Evolutionary conservation across 345 rosid genomes (phyloP).

Genomic region (Cochlearia excelsa): DNA sequence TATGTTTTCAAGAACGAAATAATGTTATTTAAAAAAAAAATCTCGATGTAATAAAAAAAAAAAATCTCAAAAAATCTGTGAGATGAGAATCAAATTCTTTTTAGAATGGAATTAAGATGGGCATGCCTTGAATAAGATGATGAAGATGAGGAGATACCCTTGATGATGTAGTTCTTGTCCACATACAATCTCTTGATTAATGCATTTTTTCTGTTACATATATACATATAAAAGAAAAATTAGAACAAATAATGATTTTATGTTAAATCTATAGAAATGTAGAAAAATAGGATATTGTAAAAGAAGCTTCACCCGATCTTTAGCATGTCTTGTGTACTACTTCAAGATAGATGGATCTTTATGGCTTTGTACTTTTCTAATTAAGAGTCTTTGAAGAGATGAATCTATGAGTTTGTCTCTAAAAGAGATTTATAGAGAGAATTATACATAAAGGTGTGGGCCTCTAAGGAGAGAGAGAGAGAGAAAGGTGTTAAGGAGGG

Average conservation of each 20-base stretch:
- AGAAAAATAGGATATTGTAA: background rate
- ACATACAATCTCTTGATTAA: conserved; percentile 9
- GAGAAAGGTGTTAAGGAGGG: conserved; percentile 6
- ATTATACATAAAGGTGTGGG: conserved; percentile 19
- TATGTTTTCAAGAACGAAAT: too few species aligned
- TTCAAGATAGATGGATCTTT: conserved; percentile 13
- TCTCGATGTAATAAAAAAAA: too few species aligned
- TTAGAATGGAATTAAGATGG: conserved; percentile 2
- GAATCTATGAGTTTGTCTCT: conserved; percentile 14
- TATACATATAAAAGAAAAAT: background rate
- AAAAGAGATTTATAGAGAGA: conserved; percentile 19
- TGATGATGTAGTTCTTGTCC: conserved; percentile 15
- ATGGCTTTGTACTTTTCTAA: background rate
- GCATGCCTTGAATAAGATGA: conserved; percentile 28
- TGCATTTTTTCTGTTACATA: conserved; percentile 23
- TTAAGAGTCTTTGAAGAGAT: conserved; percentile 14
- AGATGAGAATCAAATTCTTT: background rate
- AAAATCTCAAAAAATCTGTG: too few species aligned
- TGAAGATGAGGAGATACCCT: conserved; percentile 29
- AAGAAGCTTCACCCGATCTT: conserved; percentile 27
- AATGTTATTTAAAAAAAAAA: too few species aligned
- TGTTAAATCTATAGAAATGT: conserved; percentile 12
- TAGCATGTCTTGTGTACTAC: conserved; percentile 26
- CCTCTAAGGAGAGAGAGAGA: conserved; percentile 10
- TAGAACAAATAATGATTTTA: conserved; percentile 14